Conservation (phyloP, 164 flowering plant genomes). For the Akebia trifoliata region DNA sequence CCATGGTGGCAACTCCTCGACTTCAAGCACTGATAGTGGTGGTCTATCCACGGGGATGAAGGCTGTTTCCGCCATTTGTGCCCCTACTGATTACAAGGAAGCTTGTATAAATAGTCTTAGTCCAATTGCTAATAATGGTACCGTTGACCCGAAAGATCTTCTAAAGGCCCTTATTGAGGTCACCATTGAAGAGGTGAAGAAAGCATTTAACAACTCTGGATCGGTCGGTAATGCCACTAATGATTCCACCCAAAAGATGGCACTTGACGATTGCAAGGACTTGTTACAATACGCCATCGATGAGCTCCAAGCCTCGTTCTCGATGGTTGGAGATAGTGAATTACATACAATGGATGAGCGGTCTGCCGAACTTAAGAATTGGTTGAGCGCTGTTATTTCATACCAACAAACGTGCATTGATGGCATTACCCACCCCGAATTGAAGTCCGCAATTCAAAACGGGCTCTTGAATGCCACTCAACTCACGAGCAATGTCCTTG, state of each 20-base stretch:
- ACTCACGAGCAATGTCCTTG: slow-evolving; percentile 44
- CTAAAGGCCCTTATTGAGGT: slow-evolving; percentile 29
- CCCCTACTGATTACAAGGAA: slow-evolving; percentile 39
- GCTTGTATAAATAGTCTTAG: slow-evolving; percentile 32
- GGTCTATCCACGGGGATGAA: slow-evolving; percentile 20
- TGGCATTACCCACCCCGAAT: slow-evolving; percentile 27
- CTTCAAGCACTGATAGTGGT: neutral
- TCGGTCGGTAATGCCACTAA: slow-evolving; percentile 10
- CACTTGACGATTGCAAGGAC: slow-evolving; percentile 44
- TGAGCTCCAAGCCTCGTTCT: slow-evolving; percentile 37
- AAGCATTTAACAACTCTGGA: slow-evolving; percentile 13
- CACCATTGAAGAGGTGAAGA: slow-evolving; percentile 26
- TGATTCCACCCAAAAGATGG: slow-evolving; percentile 21
- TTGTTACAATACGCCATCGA: slow-evolving; percentile 31
- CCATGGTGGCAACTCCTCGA: neutral
- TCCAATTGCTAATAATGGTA: slow-evolving; percentile 22
- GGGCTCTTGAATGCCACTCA: slow-evolving; percentile 32
- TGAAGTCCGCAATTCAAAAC: slow-evolving; percentile 24
- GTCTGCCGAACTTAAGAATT: slow-evolving; percentile 33
- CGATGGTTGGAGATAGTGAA: slow-evolving; percentile 26
- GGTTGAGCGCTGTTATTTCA: slow-evolving; percentile 49
- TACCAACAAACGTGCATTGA: slow-evolving; percentile 53
- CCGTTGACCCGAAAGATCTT: slow-evolving; percentile 36
- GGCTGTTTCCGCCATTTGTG: slow-evolving; percentile 34
- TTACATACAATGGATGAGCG: slow-evolving; percentile 27